Evolutionary conservation across 257 asterid species (phyloP).

Genomic region (Jacaranda mimosifolia): DNA sequence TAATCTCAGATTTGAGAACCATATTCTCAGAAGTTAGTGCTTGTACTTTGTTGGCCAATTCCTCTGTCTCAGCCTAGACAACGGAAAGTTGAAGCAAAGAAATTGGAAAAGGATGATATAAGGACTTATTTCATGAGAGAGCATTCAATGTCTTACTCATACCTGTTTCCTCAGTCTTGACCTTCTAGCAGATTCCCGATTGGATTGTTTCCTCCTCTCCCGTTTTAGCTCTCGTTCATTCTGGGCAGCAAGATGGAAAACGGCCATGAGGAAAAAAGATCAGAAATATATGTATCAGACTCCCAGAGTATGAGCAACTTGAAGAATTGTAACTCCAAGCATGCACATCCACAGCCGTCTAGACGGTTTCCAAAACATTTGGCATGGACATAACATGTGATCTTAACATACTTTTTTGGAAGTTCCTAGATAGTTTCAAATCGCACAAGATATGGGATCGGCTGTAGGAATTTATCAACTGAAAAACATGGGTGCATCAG

Average conservation of each 20-base stretch:
- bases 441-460: too few species aligned
- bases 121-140: background rate
- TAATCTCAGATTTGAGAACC: conserved; percentile 76
- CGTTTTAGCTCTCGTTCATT: conserved; percentile 84
- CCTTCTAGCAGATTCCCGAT: conserved; percentile 98
- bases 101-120: background rate
- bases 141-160: background rate
- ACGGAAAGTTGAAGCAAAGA: background rate
- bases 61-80: conserved; percentile 90
- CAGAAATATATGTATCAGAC: background rate
- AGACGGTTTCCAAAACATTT: background rate
- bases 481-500: too few species aligned
- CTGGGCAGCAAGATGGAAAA: conserved; percentile 47
- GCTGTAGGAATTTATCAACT: too few species aligned
- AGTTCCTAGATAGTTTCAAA: too few species aligned
- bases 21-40: conserved; percentile 69
- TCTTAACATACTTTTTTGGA: too few species aligned
- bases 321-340: background rate
- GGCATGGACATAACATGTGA: too few species aligned
- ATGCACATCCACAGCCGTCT: background rate
- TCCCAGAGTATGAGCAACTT: background rate
- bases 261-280: background rate
- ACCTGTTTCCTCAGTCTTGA: conserved; percentile 99
- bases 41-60: conserved; percentile 76
- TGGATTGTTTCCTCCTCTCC: conserved; percentile 97